phyloP scores from a whole-genome alignment of 768 basidiomycete genomes.

The Hydnomerulius pinastri region DNA sequence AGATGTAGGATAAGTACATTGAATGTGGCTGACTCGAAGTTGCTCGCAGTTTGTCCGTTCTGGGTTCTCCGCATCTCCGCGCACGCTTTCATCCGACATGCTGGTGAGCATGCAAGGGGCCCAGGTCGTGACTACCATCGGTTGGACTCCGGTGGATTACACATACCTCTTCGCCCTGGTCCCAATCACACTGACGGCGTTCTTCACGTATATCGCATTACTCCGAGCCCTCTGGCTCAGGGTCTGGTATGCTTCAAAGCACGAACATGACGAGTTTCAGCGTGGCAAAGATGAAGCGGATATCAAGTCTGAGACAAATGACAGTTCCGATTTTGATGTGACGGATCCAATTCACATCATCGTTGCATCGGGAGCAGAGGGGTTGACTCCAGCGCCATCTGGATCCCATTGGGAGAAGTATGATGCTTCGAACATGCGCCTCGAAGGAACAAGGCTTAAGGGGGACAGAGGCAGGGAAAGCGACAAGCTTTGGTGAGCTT shows the following conservation, averaged over 20 bases:
- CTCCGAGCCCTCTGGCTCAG: too few species aligned
- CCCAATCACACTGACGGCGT: background rate
- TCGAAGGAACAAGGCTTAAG: too few species aligned
- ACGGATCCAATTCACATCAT: constrained; percentile 1
- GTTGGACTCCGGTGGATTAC: background rate
- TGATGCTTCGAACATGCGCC: too few species aligned
- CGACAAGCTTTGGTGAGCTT: too few species aligned
- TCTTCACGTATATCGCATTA: background rate
- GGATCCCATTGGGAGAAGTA: too few species aligned
- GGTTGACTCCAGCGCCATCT: too few species aligned
- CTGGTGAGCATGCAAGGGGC: background rate
- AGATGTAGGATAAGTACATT: too few species aligned
- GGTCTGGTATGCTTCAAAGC: background rate
- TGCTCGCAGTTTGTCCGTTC: background rate
- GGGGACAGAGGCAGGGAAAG: too few species aligned
- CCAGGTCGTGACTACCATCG: background rate
- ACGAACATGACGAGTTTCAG: background rate
- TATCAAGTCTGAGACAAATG: too few species aligned
- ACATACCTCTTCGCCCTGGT: background rate
- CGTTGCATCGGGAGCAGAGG: background rate
- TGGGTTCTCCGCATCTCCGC: background rate
- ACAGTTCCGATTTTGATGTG: background rate
- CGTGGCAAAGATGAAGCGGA: too few species aligned
- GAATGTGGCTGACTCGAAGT: too few species aligned
- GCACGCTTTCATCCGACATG: background rate